Evolutionary conservation across 2,329 filamentous ascomycete species (phyloP).

Genomic region (Colletotrichum sp.): DNA sequence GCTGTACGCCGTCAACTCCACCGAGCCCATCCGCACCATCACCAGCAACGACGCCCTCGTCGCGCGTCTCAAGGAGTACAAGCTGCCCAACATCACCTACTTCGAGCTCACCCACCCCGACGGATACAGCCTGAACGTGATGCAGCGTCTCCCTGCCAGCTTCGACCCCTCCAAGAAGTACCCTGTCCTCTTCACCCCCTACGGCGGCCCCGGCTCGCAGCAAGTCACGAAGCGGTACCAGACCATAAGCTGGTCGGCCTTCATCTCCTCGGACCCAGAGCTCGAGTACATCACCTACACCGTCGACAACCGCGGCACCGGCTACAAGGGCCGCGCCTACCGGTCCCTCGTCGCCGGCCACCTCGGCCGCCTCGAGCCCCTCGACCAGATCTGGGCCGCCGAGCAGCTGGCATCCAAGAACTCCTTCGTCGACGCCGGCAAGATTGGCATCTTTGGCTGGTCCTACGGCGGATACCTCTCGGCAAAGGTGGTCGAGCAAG

Average conservation of each 20-base stretch:
- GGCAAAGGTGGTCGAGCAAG: constrained; percentile 68
- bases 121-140: constrained; percentile 67
- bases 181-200: constrained; percentile 70
- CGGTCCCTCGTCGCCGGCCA: constrained; percentile 61
- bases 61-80: constrained; percentile 61
- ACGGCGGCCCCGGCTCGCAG: constrained; percentile 71
- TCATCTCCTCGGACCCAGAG: constrained; percentile 71
- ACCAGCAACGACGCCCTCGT: constrained; percentile 65
- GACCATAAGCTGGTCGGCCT: constrained; percentile 62
- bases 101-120: constrained; percentile 66
- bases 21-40: constrained; percentile 59
- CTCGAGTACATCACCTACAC: constrained; percentile 72
- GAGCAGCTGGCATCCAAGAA: constrained; percentile 55
- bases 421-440: constrained; percentile 59
- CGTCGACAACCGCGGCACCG: constrained; percentile 73
- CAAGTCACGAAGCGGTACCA: constrained; percentile 63
- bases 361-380: constrained; percentile 67
- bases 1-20: constrained; percentile 63
- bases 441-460: constrained; percentile 74
- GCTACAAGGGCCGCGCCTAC: constrained; percentile 67
- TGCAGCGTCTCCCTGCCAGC: constrained; percentile 68
- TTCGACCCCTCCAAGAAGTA: constrained; percentile 69
- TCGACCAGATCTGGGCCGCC: constrained; percentile 73
- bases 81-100: constrained; percentile 68
- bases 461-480: constrained; percentile 72